Conservation (phyloP, 768 basidiomycete species). For the Tricholoma sp. region DNA sequence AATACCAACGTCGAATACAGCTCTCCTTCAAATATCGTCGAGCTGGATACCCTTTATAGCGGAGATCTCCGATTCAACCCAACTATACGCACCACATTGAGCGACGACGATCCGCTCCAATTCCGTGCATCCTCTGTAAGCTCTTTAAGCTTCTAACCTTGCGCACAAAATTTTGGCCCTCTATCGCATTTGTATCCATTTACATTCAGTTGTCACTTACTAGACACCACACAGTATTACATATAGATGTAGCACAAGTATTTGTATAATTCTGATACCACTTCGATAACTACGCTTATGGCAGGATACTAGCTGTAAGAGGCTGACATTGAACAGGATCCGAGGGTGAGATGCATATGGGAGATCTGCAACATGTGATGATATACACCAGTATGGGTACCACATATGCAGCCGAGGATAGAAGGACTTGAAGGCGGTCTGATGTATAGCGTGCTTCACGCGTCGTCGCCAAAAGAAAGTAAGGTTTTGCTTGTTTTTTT, state of each 20-base stretch:
- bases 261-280: not conserved
- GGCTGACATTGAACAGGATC: not conserved
- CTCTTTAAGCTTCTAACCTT: not conserved
- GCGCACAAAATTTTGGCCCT: not conserved
- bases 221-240: not conserved
- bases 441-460: slow-evolving; percentile 22
- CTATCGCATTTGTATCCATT: not conserved
- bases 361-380: no score
- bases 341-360: not conserved
- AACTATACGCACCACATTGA: not conserved
- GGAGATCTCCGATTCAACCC: slow-evolving; percentile 4
- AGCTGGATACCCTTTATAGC: slow-evolving; percentile 24
- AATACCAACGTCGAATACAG: slow-evolving; percentile 17
- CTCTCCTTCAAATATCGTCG: slow-evolving; percentile 8
- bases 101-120: not conserved
- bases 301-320: not conserved
- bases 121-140: not conserved
- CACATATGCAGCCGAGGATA: no score
- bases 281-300: not conserved
- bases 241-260: not conserved
- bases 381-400: no score
- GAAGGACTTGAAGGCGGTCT: not conserved
- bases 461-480: slow-evolving; percentile 58
- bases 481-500: slow-evolving; percentile 47
- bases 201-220: not conserved